Percentiles rank a stretch among this genome's conserved stretches.
Evolutionary conservation across 768 basidiomycete genomes (phyloP).

Genomic region (Megacollybia marginata): DNA sequence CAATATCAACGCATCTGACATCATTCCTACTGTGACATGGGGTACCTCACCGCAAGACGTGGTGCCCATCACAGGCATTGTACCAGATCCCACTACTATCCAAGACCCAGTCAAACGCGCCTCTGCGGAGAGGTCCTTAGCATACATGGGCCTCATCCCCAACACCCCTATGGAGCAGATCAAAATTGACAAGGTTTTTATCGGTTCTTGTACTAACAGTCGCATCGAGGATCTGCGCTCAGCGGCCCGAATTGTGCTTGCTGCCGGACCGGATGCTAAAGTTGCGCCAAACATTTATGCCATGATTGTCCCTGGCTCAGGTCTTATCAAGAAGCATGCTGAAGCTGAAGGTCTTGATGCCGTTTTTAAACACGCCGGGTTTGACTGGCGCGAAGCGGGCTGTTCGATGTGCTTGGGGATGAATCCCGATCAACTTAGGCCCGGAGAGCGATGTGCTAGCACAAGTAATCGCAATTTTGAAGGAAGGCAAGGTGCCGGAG

Average conservation of each 20-base stretch:
- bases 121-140: constrained; percentile 67
- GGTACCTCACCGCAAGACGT: constrained; percentile 90
- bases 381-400: constrained; percentile 93
- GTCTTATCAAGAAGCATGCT: constrained; percentile 84
- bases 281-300: constrained; percentile 71
- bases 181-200: constrained; percentile 82
- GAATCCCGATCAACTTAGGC: constrained; percentile 87
- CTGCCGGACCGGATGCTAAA: constrained; percentile 65
- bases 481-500: constrained; percentile 82
- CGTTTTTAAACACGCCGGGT: constrained; percentile 85
- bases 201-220: constrained; percentile 92
- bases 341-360: constrained; percentile 84
- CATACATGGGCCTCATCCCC: constrained; percentile 81
- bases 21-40: constrained; percentile 89
- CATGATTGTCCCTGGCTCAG: constrained; percentile 91
- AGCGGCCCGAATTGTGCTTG: constrained; percentile 70
- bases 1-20: constrained; percentile 74
- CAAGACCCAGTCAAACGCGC: constrained; percentile 57
- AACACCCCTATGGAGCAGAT: constrained; percentile 78
- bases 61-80: constrained; percentile 71
- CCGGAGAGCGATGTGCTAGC: constrained; percentile 81
- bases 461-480: constrained; percentile 94
- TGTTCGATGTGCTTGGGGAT: constrained; percentile 97
- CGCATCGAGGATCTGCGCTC: constrained; percentile 90
- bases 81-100: constrained; percentile 70